Conservation (phyloP, 441 rosid genomes). For the Erodium chrysanthum region DNA sequence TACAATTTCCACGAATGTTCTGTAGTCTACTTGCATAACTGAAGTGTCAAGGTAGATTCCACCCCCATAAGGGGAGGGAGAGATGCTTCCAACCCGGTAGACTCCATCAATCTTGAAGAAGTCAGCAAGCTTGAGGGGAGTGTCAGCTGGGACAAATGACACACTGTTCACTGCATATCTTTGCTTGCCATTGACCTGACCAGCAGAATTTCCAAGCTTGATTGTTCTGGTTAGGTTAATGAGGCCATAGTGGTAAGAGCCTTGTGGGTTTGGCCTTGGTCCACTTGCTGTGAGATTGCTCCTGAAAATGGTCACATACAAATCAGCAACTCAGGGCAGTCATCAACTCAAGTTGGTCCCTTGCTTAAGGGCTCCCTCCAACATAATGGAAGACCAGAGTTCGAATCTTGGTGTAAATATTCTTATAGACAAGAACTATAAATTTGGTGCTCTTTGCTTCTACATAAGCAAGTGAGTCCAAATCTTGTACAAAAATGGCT, state of each 20-base stretch:
- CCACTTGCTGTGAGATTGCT: slow-evolving; percentile 63
- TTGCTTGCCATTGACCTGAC: slow-evolving; percentile 37
- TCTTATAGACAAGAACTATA: no score
- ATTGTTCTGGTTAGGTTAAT: slow-evolving; percentile 42
- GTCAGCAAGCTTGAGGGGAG: slow-evolving; percentile 61
- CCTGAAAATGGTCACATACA: slow-evolving; percentile 21
- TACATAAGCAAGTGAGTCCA: no score
- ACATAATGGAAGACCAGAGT: no score
- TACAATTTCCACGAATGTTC: slow-evolving; percentile 45
- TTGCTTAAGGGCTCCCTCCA: no score
- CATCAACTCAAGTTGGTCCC: not conserved
- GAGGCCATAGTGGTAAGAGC: slow-evolving; percentile 59
- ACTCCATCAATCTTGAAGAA: slow-evolving; percentile 46
- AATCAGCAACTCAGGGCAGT: not conserved
- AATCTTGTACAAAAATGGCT: no score
- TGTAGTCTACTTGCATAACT: slow-evolving; percentile 48
- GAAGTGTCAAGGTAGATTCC: slow-evolving; percentile 40
- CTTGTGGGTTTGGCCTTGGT: slow-evolving; percentile 71
- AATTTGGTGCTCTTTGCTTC: no score
- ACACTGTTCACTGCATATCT: slow-evolving; percentile 53
- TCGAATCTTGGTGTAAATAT: no score
- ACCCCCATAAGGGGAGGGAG: slow-evolving; percentile 28
- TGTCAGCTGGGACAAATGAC: slow-evolving; percentile 43
- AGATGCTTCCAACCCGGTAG: slow-evolving; percentile 46
- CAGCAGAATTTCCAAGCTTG: slow-evolving; percentile 43